A percentile compares a stretch with the other conserved stretches of the same genome.
Conservation (phyloP, 225 moss, liverwort and hornwort species). For the Pseudisothecium myosuroides region DNA sequence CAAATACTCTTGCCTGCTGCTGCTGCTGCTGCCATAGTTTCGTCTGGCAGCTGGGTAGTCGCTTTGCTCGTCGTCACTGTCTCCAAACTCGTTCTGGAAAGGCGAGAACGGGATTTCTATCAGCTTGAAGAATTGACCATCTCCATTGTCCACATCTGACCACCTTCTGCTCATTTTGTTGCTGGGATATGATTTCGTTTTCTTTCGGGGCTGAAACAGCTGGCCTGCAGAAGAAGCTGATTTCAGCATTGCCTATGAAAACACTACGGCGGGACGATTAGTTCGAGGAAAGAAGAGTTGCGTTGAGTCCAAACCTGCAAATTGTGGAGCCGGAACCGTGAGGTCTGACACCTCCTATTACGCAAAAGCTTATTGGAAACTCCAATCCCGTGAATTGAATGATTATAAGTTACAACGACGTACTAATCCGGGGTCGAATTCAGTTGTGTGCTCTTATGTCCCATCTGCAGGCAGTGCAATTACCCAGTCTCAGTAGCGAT, state of each 20-base stretch:
- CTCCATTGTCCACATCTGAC: conserved; percentile 13
- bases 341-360: background rate
- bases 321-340: background rate
- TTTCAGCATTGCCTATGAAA: background rate
- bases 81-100: conserved; percentile 14
- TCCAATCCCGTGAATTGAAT: background rate
- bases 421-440: background rate
- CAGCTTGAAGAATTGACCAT: conserved; percentile 15
- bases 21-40: conserved; percentile 8
- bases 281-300: background rate
- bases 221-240: background rate
- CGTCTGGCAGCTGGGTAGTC: background rate
- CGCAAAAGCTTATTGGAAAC: background rate
- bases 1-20: conserved; percentile 35
- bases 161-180: background rate
- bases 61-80: background rate
- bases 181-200: background rate
- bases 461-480: conserved; percentile 2
- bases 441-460: background rate
- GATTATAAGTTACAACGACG: background rate
- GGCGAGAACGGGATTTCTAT: conserved; percentile 28
- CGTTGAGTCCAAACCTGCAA: background rate
- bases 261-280: background rate
- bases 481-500: background rate
- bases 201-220: no score